Base-by-base conservation (phyloP, 192 early-diverging fungal species). In the Chytriomyces hyalinus region DNA sequence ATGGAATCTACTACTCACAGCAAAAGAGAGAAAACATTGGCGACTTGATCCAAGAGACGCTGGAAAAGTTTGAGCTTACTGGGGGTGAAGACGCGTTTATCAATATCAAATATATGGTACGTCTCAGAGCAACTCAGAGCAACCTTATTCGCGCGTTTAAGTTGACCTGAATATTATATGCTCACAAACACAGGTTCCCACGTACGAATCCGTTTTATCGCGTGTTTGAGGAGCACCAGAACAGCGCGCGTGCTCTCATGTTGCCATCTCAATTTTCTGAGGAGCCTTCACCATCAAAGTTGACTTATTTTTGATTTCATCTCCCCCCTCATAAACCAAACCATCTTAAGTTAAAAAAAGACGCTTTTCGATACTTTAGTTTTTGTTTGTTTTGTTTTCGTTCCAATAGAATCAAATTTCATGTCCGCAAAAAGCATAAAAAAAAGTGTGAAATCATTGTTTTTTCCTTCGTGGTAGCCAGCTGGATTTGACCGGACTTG, bases 61-160 rank as follows among this genome's bases (percentile, higher is more conserved):
- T 90, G 13, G 89, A 90, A 65, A 90, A 90, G 75, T 90, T 90
- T 83, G 89, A 90, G 77, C 70, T 90, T 48, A 87, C 85, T 0
- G 89, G 89, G 22, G 89, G 89, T 20, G 89, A 90, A 73, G 89
- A 90, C 69, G 89, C 89, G n/a, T 90, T 90, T 80, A 90, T 90
- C 79, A 90, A 90, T 78, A 90, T 90, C 83, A 90, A 90, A 77
- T 90, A 90, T 77, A 90, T 90, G 89, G 86, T 90, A 36, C 13
- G 64, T 49, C 57, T 26, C 0, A 26, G 24, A 26, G 24, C 24
- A 36, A 13, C 44, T 1, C 3, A 43, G 9, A 15, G n/a, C 45
- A 24, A n/a, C 46, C 67, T 45, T 4, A 22, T 65, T 8, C 28
- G n/a, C 26, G 2, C 13, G 24, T 20, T 1, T 20, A n/a, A 59